Evolutionary conservation across 345 rosid genomes (phyloP), one percentile per base, ranked within the genome.

Genomic region (Eucalyptus urophylla): DNA sequence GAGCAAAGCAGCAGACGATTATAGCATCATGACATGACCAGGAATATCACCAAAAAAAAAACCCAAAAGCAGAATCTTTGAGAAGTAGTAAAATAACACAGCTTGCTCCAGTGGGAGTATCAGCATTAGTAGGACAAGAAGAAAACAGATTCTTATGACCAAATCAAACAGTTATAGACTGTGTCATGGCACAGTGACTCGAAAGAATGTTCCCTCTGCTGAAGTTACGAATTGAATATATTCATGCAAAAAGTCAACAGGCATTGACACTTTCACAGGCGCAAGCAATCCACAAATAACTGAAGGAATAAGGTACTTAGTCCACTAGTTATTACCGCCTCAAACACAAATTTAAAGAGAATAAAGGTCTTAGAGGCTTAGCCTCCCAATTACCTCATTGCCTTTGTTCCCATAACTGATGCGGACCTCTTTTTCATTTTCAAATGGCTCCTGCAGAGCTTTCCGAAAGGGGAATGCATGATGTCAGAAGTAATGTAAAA

Each of bases 371-470:
- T 37, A 72, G 25, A 72, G 44, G 27, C 83, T 72, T 22, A 37
- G 27, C 45, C 83, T 21, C 45, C 45, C 45, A 37, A 72, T 89
- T 95, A 97, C 99, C 98, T 97, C 99, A 91, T 97, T 97, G 89
- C 99, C 99, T 93, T 97, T 97, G 95, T 93, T 94, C 76, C 99
- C 99, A 92, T 97, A 97, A 93, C 98, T 97, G 87, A 97, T 97
- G 76, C 93, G 91, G 89, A 97, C 93, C 95, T 97, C 99, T 90
- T 94, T 95, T 91, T 91, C 94, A 29, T 72, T 90, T 50, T 90
- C 90, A 80, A 92, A 88, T 76, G 94, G 90, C 92, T 86, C 91
- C 91, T 93, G 94, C 56, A 90, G 92, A 89, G 92, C 99, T 97
- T 92, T 92, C 89, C 58, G 8, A 67, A 88, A 69, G 87, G 49